These are phyloP conservation scores for Fusarium sp. DNA, from an alignment of 2,329 filamentous ascomycete species.

Conservation along the genomic window DNA sequence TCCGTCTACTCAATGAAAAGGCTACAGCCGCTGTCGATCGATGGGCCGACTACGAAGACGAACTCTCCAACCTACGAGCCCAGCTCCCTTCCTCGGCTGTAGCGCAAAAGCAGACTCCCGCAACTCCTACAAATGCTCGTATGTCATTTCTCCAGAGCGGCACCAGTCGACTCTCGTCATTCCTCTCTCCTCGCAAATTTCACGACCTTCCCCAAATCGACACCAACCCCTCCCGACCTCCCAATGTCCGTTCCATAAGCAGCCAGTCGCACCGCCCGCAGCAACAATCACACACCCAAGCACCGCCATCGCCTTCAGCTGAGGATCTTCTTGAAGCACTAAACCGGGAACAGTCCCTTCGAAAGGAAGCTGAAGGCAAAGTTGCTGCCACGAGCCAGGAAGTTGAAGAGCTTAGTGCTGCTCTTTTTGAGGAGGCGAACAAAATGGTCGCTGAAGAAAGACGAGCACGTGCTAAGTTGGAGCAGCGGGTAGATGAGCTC, in stretches of 20 bases:
- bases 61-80: constrained; percentile 70
- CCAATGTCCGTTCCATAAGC: constrained; percentile 32
- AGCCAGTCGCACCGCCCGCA: constrained; percentile 28
- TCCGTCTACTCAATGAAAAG: constrained; percentile 76
- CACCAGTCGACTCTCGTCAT: constrained; percentile 58
- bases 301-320: constrained; percentile 45
- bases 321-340: constrained; percentile 72
- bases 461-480: constrained; percentile 74
- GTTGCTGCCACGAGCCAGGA: constrained; percentile 73
- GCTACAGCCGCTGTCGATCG: constrained; percentile 71
- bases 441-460: constrained; percentile 87
- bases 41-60: constrained; percentile 84
- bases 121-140: constrained; percentile 47
- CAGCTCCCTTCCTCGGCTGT: constrained; percentile 43
- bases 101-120: constrained; percentile 30
- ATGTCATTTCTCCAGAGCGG: constrained; percentile 60
- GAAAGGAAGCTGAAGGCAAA: constrained; percentile 75
- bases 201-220: constrained; percentile 46
- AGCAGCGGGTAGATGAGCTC: constrained; percentile 74
- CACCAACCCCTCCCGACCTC: constrained; percentile 27
- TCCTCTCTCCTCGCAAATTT: constrained; percentile 61
- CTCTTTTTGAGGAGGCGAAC: constrained; percentile 84
- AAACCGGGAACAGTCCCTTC: constrained; percentile 72
- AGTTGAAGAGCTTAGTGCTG: constrained; percentile 80
- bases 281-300: constrained; percentile 6